Evolutionary conservation across 495 filamentous ascomycete species (phyloP), one percentile per base, ranked within the genome.

Genomic region (Aspergillus coremiiformis): DNA sequence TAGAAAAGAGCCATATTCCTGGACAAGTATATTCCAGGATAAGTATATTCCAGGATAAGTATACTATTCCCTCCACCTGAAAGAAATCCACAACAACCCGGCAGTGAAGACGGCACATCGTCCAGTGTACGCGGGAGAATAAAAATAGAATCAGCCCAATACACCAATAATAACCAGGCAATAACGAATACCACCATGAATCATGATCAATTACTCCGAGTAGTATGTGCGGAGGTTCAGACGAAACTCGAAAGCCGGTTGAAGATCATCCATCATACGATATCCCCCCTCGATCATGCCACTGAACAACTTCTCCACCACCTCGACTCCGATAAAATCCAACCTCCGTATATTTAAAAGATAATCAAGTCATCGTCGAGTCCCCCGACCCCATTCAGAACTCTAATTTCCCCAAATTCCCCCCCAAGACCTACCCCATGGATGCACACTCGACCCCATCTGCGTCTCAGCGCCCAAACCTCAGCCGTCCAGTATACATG

Each of bases 261-360:
- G 32, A 35, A n/a, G n/a, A n/a, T n/a, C n/a, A n/a, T n/a, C n/a
- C 37, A 41, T 41, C 37, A 41, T 41, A 41, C 37, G 37, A 41
- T 41, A 14, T 35, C 14, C 14, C 10, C n/a, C n/a, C n/a, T n/a
- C 7, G 32, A 35, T 35, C 32, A 35, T 35, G 32, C 32, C 32
- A 35, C 32, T 14, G 11, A 35, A 14, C n/a, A n/a, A n/a, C n/a
- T n/a, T 15, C 37, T 21, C 37, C 37, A 41, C 37, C 20, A 41
- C 37, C 19, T 17, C 37, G 37, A 41, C 21, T 41, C 17, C 37
- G 17, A 41, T 6, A 21, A 11, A 21, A 9, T 20, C 6, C 1
- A 41, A 15, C 2, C 11, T 14, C 14, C 4, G 9, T 30, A 35
- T 35, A 15, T n/a, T 14, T n/a, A 15, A 35, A 4, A n/a, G 11